Conservation (phyloP, 257 asterid species). For the Gardenia jasminoides region DNA sequence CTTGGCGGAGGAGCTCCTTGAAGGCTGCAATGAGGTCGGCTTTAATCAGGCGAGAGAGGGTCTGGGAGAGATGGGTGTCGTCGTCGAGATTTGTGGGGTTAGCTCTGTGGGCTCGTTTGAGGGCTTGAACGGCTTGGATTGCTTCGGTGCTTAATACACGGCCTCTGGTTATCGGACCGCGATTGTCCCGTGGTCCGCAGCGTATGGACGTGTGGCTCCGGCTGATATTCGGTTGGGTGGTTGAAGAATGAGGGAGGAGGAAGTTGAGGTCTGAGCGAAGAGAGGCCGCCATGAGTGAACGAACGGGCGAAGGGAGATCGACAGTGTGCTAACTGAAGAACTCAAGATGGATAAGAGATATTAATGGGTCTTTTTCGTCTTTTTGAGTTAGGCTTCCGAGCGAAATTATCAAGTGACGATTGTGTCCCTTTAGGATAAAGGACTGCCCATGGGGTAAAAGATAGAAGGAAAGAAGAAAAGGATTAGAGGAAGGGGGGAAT, state of each 20-base stretch:
- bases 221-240: slow-evolving; percentile 15
- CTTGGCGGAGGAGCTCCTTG: slow-evolving; percentile 91
- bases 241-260: slow-evolving; percentile 29
- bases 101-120: slow-evolving; percentile 66
- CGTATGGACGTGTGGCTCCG: slow-evolving; percentile 38
- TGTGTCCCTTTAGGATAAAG: background rate
- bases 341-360: no score
- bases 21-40: slow-evolving; percentile 78
- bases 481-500: no score
- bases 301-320: no score
- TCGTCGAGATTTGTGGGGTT: slow-evolving; percentile 46
- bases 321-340: no score
- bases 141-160: slow-evolving; percentile 84
- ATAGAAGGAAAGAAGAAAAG: no score
- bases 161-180: slow-evolving; percentile 77
- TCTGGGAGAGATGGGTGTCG: slow-evolving; percentile 26
- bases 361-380: no score
- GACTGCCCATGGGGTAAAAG: no score
- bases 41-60: slow-evolving; percentile 73
- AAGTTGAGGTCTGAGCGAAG: slow-evolving; percentile 33
- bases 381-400: no score
- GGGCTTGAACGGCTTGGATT: slow-evolving; percentile 85
- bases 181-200: slow-evolving; percentile 77
- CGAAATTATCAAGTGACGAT: no score
- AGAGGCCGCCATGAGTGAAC: slow-evolving; percentile 38